A percentile compares a stretch with the other conserved stretches of the same genome.
phyloP scores from a whole-genome alignment of 2,329 filamentous ascomycete genomes.

The Cladophialophora carrionii region DNA sequence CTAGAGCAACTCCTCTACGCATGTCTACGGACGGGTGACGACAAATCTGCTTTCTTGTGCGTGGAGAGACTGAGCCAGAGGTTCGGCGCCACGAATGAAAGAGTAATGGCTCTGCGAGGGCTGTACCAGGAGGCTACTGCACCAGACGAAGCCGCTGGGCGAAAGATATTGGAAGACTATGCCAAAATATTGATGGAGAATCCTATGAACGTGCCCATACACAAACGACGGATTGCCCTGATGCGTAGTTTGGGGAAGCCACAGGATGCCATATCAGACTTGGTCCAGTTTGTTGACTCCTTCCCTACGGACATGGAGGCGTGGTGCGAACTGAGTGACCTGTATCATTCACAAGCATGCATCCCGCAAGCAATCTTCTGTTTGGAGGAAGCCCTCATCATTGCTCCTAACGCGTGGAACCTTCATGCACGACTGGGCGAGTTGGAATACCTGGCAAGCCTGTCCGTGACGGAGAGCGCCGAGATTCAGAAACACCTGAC shows the following conservation, averaged over 20 bases:
- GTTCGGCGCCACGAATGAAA: constrained; percentile 83
- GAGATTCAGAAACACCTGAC: constrained; percentile 58
- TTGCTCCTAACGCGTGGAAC: constrained; percentile 94
- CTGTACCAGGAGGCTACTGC: constrained; percentile 84
- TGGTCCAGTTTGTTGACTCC: constrained; percentile 76
- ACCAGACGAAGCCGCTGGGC: constrained; percentile 65
- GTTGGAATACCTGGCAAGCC: constrained; percentile 66
- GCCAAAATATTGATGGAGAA: constrained; percentile 73
- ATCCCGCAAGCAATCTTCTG: constrained; percentile 84
- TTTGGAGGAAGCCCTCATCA: constrained; percentile 84
- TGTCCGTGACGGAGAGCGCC: constrained; percentile 43
- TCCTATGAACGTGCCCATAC: constrained; percentile 78
- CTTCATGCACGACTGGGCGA: constrained; percentile 87
- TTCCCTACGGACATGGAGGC: constrained; percentile 89
- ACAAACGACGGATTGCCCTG: constrained; percentile 81
- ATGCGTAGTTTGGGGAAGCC: constrained; percentile 72
- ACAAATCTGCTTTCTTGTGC: constrained; percentile 73
- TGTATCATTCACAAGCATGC: constrained; percentile 79
- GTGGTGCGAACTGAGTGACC: constrained; percentile 87
- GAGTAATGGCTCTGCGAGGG: constrained; percentile 79
- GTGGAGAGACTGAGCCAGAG: constrained; percentile 75
- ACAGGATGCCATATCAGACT: constrained; percentile 71
- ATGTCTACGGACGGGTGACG: constrained; percentile 82
- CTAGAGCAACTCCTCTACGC: constrained; percentile 87
- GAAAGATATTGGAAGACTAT: constrained; percentile 74